These are phyloP conservation scores for Pueraria montana DNA, from an alignment of 306 rosid genomes.

Conservation along the genomic window DNA sequence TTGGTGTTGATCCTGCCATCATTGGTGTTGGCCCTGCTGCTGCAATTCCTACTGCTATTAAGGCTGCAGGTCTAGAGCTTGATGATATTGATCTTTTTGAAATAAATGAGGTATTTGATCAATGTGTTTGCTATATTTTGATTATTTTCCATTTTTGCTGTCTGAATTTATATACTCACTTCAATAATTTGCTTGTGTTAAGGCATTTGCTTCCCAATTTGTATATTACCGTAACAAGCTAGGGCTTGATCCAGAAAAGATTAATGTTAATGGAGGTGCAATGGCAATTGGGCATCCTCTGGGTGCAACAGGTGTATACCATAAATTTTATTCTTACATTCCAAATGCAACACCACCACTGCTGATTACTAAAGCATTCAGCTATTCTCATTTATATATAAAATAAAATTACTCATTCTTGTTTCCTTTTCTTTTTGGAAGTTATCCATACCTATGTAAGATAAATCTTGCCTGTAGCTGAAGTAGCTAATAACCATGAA, in stretches of 20 bases:
- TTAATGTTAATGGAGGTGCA: constrained; percentile 97
- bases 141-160: constrained; percentile 10
- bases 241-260: constrained; percentile 89
- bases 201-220: constrained; percentile 97
- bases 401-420: background rate
- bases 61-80: constrained; percentile 94
- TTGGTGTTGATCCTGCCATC: constrained; percentile 96
- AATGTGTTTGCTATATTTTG: background rate
- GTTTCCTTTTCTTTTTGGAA: too few species aligned
- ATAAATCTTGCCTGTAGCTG: constrained; percentile 2
- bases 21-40: constrained; percentile 99
- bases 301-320: constrained; percentile 85
- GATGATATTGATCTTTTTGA: constrained; percentile 91
- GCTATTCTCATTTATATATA: background rate
- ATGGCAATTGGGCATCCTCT: constrained; percentile 97
- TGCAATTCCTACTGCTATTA: constrained; percentile 95
- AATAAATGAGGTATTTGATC: constrained; percentile 86
- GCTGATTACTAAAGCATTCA: background rate
- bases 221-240: constrained; percentile 91
- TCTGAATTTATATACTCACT: constrained; percentile 32
- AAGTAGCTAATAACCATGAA: background rate
- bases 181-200: constrained; percentile 36
- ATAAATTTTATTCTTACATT: constrained; percentile 4
- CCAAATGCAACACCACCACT: background rate
- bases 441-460: background rate